phyloP scores from a whole-genome alignment of 2,329 filamentous ascomycete species.

The Aspergillus clavatus region DNA sequence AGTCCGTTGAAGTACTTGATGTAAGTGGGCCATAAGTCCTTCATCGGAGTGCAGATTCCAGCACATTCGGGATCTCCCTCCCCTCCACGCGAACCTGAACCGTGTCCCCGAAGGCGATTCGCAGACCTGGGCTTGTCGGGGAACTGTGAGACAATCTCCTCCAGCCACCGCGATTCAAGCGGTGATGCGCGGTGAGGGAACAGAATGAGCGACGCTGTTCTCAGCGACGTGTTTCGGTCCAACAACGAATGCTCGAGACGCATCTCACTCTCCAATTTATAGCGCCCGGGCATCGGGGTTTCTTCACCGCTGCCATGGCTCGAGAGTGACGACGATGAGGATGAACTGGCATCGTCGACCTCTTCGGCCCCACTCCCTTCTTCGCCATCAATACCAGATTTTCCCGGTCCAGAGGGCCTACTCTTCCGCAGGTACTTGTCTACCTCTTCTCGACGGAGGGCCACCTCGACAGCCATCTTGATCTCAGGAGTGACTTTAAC shows the following conservation, averaged over 20 bases:
- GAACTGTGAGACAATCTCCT: conserved; percentile 41
- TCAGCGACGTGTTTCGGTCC: conserved; percentile 29
- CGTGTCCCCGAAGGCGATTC: conserved; percentile 12
- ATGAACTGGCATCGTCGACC: conserved; percentile 29
- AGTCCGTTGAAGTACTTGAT: conserved; percentile 84
- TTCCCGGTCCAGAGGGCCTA: conserved; percentile 15
- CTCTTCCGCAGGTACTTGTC: conserved; percentile 34
- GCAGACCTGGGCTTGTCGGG: conserved; percentile 21
- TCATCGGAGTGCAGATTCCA: conserved; percentile 37
- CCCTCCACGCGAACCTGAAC: conserved; percentile 9
- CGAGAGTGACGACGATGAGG: conserved; percentile 36
- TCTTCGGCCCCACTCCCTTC: conserved; percentile 16
- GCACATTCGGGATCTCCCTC: conserved; percentile 21
- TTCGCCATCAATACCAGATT: not conserved
- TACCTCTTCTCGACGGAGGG: conserved; percentile 62
- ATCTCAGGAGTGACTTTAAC: conserved; percentile 79
- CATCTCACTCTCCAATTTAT: conserved; percentile 22
- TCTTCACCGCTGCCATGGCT: conserved; percentile 37
- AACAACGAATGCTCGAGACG: conserved; percentile 31
- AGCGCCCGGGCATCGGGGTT: conserved; percentile 32
- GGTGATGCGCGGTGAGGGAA: conserved; percentile 75
- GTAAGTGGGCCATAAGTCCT: conserved; percentile 66
- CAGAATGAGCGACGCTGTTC: conserved; percentile 63
- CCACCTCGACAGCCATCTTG: conserved; percentile 71
- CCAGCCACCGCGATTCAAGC: conserved; percentile 67